Evolutionary conservation across 495 filamentous ascomycete species (phyloP).

Genomic region (Choiromyces venosus): DNA sequence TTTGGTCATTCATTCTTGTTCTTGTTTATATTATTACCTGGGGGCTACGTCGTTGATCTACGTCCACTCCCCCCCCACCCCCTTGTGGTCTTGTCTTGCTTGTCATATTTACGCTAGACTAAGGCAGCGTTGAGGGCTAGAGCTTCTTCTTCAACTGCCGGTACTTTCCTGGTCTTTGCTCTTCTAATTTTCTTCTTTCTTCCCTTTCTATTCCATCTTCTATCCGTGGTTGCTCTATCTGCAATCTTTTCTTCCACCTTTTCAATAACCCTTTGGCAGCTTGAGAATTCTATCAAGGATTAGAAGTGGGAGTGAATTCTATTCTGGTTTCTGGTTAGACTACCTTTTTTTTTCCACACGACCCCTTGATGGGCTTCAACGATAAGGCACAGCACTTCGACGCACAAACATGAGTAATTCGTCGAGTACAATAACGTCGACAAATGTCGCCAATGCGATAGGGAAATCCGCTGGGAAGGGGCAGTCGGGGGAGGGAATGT

Average conservation of each 20-base stretch:
- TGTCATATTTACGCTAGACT: not conserved
- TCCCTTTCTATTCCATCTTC: not conserved
- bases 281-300: not conserved
- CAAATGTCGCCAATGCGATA: conserved; percentile 3
- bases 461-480: conserved; percentile 41
- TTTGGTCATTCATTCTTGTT: not conserved
- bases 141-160: not conserved
- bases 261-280: not conserved
- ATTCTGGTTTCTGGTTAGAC: not conserved
- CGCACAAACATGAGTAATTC: conserved; percentile 3
- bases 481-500: conserved; percentile 50
- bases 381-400: not conserved
- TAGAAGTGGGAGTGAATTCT: not conserved
- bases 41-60: not conserved
- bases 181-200: not conserved
- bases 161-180: not conserved
- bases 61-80: too few species aligned
- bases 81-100: not conserved
- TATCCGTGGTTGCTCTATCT: not conserved
- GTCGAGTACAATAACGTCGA: not conserved
- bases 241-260: not conserved
- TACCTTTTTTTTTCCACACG: not conserved
- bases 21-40: not conserved
- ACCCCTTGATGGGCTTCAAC: not conserved
- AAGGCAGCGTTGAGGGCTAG: not conserved